Percentiles rank a stretch among this genome's conserved stretches.
phyloP scores from a whole-genome alignment of 331 rosid species.

The Ulmus americana region DNA sequence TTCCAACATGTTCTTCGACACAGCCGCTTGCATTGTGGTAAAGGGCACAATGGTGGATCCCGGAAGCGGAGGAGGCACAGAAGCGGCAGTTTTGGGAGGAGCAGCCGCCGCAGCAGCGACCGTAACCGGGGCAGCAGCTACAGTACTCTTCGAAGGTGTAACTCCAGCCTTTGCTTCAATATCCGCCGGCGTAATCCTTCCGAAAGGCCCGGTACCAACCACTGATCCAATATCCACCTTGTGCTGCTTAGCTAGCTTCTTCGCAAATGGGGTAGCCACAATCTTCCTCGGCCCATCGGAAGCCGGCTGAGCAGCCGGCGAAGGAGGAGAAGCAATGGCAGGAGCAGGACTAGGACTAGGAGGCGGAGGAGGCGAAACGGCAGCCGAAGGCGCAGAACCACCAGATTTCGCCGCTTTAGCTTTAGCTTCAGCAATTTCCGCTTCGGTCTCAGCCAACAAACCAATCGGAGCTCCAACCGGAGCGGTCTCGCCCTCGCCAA shows the following conservation, averaged over 20 bases:
- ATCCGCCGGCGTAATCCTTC: slow-evolving; percentile 55
- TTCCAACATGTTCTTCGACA: slow-evolving; percentile 81
- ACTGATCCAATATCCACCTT: slow-evolving; percentile 61
- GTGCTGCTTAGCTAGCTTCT: slow-evolving; percentile 91
- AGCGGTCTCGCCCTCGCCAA: slow-evolving; percentile 70
- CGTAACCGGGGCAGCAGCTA: slow-evolving; percentile 19
- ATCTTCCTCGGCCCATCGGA: slow-evolving; percentile 44
- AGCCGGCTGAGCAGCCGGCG: slow-evolving; percentile 28
- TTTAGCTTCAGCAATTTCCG: slow-evolving; percentile 61
- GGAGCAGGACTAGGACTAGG: not conserved
- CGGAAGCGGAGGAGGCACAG: slow-evolving; percentile 45
- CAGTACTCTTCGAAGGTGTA: slow-evolving; percentile 29
- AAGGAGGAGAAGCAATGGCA: slow-evolving; percentile 33
- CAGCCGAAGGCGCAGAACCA: not conserved
- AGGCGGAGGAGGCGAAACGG: slow-evolving; percentile 27
- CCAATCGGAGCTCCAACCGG: slow-evolving; percentile 96
- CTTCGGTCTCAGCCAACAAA: slow-evolving; percentile 64
- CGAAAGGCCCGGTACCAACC: slow-evolving; percentile 66
- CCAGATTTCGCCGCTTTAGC: slow-evolving; percentile 47
- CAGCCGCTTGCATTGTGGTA: slow-evolving; percentile 89
- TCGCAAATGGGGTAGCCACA: slow-evolving; percentile 85
- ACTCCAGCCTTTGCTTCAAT: slow-evolving; percentile 54
- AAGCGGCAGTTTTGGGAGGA: slow-evolving; percentile 31
- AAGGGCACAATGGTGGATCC: slow-evolving; percentile 85
- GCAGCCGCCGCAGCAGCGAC: slow-evolving; percentile 27